These are phyloP conservation scores for Circinella minor DNA, from an alignment of 371 early-diverging fungal genomes.

Conservation along the genomic window DNA sequence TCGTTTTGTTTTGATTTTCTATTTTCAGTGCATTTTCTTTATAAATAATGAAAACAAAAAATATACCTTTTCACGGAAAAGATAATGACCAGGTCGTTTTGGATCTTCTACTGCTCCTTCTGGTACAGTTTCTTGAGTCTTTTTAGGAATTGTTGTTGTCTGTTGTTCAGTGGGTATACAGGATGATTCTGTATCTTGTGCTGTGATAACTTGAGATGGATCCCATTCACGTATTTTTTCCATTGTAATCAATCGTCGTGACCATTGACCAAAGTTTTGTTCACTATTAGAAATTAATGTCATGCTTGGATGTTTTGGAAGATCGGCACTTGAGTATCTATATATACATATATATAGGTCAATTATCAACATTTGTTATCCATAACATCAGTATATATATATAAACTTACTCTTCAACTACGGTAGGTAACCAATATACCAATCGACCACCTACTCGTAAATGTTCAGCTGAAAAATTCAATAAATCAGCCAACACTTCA, in stretches of 20 bases:
- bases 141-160: not conserved
- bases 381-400: not conserved
- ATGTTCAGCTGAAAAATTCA: constrained; percentile 82
- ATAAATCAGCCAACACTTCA: constrained; percentile 83
- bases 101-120: constrained; percentile 35
- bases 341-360: not conserved
- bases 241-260: constrained; percentile 93
- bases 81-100: constrained; percentile 48
- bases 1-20: too few relatives aligned
- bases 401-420: constrained; percentile 74
- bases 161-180: not conserved
- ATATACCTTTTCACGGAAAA: constrained; percentile 53
- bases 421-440: constrained; percentile 96
- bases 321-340: constrained; percentile 74
- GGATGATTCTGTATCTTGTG: constrained; percentile 1
- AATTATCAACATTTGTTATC: not conserved
- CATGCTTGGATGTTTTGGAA: constrained; percentile 87
- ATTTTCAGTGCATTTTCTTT: too few relatives aligned
- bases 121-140: constrained; percentile 14
- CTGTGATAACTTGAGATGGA: constrained; percentile 5
- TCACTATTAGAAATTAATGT: constrained; percentile 85
- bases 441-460: constrained; percentile 88
- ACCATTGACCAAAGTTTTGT: constrained; percentile 94
- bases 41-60: too few relatives aligned
- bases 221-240: constrained; percentile 69